Conservation (phyloP, 148 eudicot species). For the Cornus kousa region DNA sequence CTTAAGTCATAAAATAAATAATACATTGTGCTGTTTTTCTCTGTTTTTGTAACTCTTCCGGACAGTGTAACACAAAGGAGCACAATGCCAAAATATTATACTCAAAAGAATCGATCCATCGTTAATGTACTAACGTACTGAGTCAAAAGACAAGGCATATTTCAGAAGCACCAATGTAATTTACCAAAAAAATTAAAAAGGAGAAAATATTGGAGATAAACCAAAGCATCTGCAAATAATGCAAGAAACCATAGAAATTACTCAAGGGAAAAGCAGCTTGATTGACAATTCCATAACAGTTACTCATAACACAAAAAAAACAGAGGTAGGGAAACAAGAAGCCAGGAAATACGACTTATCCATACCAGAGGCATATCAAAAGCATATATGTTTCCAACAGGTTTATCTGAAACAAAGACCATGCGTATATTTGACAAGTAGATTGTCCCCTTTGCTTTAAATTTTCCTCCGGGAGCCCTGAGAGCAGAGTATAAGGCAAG, state of each 20-base stretch:
- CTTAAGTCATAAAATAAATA: too few relatives aligned
- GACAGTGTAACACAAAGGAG: background rate
- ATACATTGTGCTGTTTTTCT: too few relatives aligned
- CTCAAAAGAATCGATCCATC: too few relatives aligned
- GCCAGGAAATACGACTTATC: background rate
- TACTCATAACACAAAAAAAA: background rate
- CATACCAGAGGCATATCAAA: constrained; percentile 96
- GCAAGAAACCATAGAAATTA: background rate
- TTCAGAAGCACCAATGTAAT: too few relatives aligned
- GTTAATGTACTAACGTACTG: too few relatives aligned
- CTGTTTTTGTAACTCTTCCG: too few relatives aligned
- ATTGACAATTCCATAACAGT: background rate
- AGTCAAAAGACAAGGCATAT: too few relatives aligned
- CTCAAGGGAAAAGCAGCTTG: constrained; percentile 1
- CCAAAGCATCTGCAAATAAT: background rate
- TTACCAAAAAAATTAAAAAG: background rate
- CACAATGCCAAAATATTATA: too few relatives aligned
- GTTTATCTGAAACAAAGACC: constrained; percentile 86
- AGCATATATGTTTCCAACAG: constrained; percentile 55
- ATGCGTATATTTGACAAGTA: constrained; percentile 88
- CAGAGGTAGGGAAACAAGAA: background rate
- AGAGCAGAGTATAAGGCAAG: constrained; percentile 9
- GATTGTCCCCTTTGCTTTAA: constrained; percentile 80
- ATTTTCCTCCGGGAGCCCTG: constrained; percentile 61
- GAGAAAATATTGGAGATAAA: background rate